Conservation (phyloP, 2,329 filamentous ascomycete species). For the Alternaria solani region DNA sequence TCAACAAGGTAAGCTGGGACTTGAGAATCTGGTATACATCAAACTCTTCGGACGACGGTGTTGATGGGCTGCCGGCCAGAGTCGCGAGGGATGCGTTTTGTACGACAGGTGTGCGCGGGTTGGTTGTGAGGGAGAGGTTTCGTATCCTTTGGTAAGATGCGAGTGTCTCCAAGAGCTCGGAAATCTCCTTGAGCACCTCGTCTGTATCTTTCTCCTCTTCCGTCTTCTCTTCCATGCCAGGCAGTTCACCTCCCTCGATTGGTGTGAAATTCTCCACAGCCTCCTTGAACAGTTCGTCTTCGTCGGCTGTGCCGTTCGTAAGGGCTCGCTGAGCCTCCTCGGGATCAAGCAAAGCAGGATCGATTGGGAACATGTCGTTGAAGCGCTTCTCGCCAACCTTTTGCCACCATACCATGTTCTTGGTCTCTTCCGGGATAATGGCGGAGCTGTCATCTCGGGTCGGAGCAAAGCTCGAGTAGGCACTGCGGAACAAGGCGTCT, state of each 20-base stretch:
- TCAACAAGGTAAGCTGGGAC: conserved; percentile 75
- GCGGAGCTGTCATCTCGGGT: conserved; percentile 76
- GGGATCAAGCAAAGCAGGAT: conserved; percentile 52
- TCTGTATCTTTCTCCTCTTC: conserved; percentile 68
- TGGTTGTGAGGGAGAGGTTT: conserved; percentile 72
- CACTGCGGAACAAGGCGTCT: conserved; percentile 77
- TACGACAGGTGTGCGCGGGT: conserved; percentile 70
- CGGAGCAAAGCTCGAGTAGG: conserved; percentile 82
- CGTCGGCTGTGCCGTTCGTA: conserved; percentile 45
- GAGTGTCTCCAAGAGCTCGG: conserved; percentile 77
- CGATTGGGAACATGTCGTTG: conserved; percentile 68
- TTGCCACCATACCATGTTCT: conserved; percentile 80
- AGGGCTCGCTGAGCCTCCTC: conserved; percentile 50
- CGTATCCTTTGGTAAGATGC: conserved; percentile 82
- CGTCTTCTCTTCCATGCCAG: conserved; percentile 43
- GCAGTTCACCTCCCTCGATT: conserved; percentile 31
- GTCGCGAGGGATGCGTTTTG: conserved; percentile 70
- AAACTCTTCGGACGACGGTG: conserved; percentile 68
- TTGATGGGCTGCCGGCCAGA: conserved; percentile 65
- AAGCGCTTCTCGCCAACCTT: conserved; percentile 71
- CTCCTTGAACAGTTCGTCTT: conserved; percentile 49
- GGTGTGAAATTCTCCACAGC: conserved; percentile 51
- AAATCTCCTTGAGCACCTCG: conserved; percentile 76
- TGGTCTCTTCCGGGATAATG: conserved; percentile 71
- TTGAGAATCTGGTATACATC: conserved; percentile 76